Conservation (phyloP, 768 basidiomycete species). For the Lactifluus piperatus region DNA sequence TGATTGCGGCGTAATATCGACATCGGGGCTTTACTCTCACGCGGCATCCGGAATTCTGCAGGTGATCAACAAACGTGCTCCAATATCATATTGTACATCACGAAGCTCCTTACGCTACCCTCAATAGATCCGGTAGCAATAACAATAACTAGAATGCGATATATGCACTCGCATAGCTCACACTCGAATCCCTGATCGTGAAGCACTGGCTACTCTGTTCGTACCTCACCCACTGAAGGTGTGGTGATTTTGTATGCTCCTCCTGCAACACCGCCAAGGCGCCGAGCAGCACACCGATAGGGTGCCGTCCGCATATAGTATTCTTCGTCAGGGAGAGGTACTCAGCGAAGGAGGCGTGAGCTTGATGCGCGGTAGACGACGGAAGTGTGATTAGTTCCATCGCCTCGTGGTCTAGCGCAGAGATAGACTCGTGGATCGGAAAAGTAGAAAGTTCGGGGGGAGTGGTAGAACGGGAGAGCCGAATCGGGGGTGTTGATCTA, state of each 20-base stretch:
- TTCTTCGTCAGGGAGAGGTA: constrained; percentile 76
- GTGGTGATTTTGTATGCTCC: constrained; percentile 25
- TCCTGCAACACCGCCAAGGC: constrained; percentile 55
- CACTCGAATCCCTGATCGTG: constrained; percentile 71
- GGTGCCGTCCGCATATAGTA: constrained; percentile 95
- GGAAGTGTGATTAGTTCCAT: constrained; percentile 63
- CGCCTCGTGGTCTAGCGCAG: constrained; percentile 77
- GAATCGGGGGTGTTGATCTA: constrained; percentile 36
- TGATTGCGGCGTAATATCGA: not conserved
- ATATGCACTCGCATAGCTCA: constrained; percentile 94
- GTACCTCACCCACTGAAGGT: constrained; percentile 80
- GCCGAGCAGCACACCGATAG: constrained; percentile 86
- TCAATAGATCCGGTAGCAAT: not conserved
- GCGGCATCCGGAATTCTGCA: constrained; percentile 23
- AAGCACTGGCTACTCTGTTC: constrained; percentile 82
- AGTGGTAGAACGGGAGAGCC: constrained; percentile 38
- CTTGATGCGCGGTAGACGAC: constrained; percentile 40
- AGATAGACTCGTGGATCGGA: constrained; percentile 79
- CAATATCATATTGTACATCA: not conserved
- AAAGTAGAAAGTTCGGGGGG: constrained; percentile 36
- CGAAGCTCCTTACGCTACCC: not conserved
- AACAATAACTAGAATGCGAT: constrained; percentile 42
- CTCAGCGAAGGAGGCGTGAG: constrained; percentile 53
- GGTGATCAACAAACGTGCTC: constrained; percentile 59
- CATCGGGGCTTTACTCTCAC: not conserved